Evolutionary conservation across 768 basidiomycete species (phyloP), one percentile per base, ranked within the genome.

Genomic region (Steccherinum ochraceum): DNA sequence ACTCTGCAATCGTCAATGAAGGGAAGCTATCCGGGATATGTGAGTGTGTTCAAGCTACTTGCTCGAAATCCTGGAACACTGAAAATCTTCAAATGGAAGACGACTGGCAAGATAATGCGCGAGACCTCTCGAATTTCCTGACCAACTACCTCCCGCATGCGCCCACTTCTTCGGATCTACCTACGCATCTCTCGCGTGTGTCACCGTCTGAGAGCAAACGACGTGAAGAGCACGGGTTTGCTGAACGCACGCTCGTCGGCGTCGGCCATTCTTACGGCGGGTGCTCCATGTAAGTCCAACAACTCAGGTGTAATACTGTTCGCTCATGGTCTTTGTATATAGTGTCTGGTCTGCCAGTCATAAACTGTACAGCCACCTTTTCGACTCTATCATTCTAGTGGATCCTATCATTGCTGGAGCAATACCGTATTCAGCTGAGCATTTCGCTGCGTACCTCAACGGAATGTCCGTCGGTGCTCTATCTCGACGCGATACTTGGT

Each of bases 191-290:
- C 11, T 58, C 69, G 3, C 77, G 76, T n/a, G 53, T 89, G 49
- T 61, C 0, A 55, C 63, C 5, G 72, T 80, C 50, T 66, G 78
- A 0, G 61, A 67, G 1, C 58, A 16, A 78, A 88, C 35, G 61
- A 64, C 30, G 41, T 10, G 41, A 43, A 16, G 52, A 53, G 1
- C 56, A 63, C 18, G 88, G 88, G 0, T 81, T 83, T 59, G 54
- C 42, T 2, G 55, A 68, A 3, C 76, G 85, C 26, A 78, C 66
- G n/a, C 59, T 93, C 2, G 70, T 92, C 19, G 80, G 73, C 3
- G 69, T 92, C 3, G 93, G 91, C 0, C 93, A 96, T 62, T 93
- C 91, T 0, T 83, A 89, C 48, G 89, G 93, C 18, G 93, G 88
- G 1, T 84, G 83, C 60, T 80, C 82, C 2, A 75, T 80, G 83